These are phyloP conservation scores for Botrytis fabae DNA, from an alignment of 2,329 filamentous ascomycete species.

Conservation along the genomic window DNA sequence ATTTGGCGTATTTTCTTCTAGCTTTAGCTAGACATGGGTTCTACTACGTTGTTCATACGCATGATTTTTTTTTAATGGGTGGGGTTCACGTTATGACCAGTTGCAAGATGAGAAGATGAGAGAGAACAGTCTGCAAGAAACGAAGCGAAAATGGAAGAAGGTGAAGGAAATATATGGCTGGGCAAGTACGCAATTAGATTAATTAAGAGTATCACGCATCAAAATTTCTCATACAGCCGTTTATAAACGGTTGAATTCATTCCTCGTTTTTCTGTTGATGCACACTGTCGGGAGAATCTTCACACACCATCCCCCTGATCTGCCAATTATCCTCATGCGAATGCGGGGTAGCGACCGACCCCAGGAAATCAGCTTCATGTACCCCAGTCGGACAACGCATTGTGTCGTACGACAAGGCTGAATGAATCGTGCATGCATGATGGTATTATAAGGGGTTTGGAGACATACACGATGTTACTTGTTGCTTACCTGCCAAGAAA, in stretches of 20 bases:
- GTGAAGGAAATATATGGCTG: neutral
- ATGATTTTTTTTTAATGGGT: constrained; percentile 11
- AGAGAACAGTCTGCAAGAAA: neutral
- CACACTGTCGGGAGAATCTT: neutral
- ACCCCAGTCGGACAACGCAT: constrained; percentile 6
- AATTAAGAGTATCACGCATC: constrained; percentile 8
- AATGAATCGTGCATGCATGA: constrained; percentile 3
- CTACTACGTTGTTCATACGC: neutral
- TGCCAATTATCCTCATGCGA: neutral
- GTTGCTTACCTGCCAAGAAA: neutral
- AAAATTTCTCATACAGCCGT: neutral
- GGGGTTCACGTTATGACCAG: constrained; percentile 2
- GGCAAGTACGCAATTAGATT: constrained; percentile 2
- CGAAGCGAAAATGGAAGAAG: neutral
- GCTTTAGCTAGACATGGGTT: neutral
- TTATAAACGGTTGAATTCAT: neutral
- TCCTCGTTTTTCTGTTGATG: neutral
- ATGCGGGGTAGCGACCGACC: constrained; percentile 10
- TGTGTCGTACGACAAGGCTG: constrained; percentile 2
- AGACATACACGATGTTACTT: neutral
- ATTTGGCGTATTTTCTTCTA: neutral
- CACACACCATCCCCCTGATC: neutral
- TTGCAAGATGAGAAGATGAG: constrained; percentile 7
- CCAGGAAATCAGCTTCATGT: constrained; percentile 4
- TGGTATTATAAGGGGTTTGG: neutral